Evolutionary conservation across 176 grass and related monocot species (phyloP).

Genomic region (Oryza meridionalis): DNA sequence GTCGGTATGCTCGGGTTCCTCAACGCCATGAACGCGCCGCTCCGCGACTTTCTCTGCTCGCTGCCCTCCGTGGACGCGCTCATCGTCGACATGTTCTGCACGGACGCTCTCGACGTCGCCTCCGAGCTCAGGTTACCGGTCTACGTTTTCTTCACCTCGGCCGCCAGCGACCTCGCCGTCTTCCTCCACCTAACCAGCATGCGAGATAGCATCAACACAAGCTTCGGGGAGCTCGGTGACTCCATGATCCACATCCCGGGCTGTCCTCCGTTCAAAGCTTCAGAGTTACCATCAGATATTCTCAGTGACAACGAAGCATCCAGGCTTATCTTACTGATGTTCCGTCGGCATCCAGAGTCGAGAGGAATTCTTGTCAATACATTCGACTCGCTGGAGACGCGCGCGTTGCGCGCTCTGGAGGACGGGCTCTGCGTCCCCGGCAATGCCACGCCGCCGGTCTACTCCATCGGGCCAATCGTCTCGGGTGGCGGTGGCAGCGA

Average conservation of each 20-base stretch:
- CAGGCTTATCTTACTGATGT: not conserved
- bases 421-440: conserved; percentile 45
- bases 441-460: conserved; percentile 52
- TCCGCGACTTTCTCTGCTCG: conserved; percentile 58
- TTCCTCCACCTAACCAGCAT: conserved; percentile 38
- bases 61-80: conserved; percentile 40
- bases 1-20: conserved; percentile 23
- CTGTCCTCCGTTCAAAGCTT: conserved; percentile 37
- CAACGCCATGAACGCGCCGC: conserved; percentile 17
- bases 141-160: conserved; percentile 46
- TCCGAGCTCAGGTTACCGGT: conserved; percentile 42
- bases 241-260: conserved; percentile 6
- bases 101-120: conserved; percentile 34
- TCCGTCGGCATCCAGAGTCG: not conserved
- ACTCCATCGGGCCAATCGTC: conserved; percentile 59
- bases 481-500: not conserved
- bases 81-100: conserved; percentile 66
- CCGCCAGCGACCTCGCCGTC: conserved; percentile 36
- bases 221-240: conserved; percentile 14
- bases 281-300: not conserved
- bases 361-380: conserved; percentile 63
- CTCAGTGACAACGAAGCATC: not conserved
- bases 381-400: conserved; percentile 49
- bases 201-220: not conserved
- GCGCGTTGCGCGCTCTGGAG: conserved; percentile 43